These are phyloP conservation scores for Colletotrichum melonis DNA, from an alignment of 2,329 filamentous ascomycete species.

Conservation along the genomic window DNA sequence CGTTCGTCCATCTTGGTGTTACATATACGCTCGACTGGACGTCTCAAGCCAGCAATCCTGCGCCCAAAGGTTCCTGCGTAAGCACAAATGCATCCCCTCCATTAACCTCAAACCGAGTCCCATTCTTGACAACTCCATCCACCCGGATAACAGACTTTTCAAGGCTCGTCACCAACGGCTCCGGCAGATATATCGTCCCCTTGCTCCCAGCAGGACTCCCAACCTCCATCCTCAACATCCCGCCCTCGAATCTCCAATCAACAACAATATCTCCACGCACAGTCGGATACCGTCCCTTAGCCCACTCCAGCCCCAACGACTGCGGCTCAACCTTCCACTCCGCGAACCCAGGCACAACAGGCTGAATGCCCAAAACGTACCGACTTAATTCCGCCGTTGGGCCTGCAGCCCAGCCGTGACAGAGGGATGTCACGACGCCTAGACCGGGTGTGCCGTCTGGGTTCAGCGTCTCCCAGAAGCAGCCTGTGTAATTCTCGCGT, in stretches of 20 bases:
- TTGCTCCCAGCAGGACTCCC: conserved; percentile 9
- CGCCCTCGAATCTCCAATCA: conserved; percentile 21
- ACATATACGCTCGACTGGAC: background rate
- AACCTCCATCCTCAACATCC: conserved; percentile 22
- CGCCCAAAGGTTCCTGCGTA: background rate
- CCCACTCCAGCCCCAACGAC: conserved; percentile 38
- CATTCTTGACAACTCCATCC: conserved; percentile 5
- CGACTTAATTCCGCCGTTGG: conserved; percentile 46
- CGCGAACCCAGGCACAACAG: conserved; percentile 39
- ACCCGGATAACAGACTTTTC: background rate
- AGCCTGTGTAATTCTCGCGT: conserved; percentile 43
- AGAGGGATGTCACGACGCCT: conserved; percentile 43
- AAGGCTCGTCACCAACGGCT: background rate
- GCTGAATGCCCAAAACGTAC: conserved; percentile 42
- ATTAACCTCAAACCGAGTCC: background rate
- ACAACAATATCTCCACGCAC: conserved; percentile 2
- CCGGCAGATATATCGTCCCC: background rate
- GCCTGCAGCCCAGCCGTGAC: conserved; percentile 47
- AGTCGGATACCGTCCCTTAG: conserved; percentile 14
- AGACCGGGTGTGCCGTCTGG: conserved; percentile 41
- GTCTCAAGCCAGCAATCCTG: background rate
- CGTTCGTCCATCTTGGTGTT: no score
- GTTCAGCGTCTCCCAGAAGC: conserved; percentile 45
- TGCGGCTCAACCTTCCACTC: conserved; percentile 37
- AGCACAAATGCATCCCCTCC: background rate